phyloP scores from a whole-genome alignment of 2,329 filamentous ascomycete species.

The Teratosphaeria gauchensis region DNA sequence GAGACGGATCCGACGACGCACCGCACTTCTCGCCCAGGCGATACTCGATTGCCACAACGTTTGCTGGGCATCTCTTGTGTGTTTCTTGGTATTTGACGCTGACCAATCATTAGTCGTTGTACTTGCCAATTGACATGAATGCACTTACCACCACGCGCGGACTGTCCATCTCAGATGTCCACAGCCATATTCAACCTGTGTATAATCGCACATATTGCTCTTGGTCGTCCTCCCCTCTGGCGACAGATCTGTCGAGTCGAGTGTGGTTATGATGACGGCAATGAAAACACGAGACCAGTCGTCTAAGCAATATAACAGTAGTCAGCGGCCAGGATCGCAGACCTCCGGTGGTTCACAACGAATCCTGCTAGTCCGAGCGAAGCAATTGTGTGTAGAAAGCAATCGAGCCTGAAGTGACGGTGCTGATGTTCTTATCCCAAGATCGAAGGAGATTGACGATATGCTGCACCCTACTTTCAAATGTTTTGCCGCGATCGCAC shows the following conservation, averaged over 20 bases:
- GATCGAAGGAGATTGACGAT: neutral
- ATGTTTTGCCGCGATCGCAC: neutral
- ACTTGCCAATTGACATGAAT: neutral
- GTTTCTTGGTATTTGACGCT: constrained; percentile 41
- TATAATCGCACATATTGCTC: constrained; percentile 45
- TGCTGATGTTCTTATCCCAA: neutral
- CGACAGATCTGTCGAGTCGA: neutral
- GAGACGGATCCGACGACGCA: constrained; percentile 18
- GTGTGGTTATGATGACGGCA: neutral
- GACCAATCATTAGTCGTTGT: constrained; percentile 3
- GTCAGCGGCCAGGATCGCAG: no score
- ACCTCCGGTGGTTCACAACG: no score
- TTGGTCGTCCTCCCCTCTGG: neutral
- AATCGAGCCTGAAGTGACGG: neutral
- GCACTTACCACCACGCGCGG: constrained; percentile 42
- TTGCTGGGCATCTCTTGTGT: constrained; percentile 46
- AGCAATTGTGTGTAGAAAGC: neutral
- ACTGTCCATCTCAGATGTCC: constrained; percentile 47
- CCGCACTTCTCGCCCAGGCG: constrained; percentile 40
- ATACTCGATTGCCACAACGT: constrained; percentile 46
- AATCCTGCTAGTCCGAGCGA: neutral
- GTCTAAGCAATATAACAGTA: neutral
- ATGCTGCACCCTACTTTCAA: neutral
- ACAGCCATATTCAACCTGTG: constrained; percentile 48
- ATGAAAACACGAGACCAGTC: neutral